Evolutionary conservation across 2,329 filamentous ascomycete species (phyloP).

Genomic region (Phaeoacremonium minimum): DNA sequence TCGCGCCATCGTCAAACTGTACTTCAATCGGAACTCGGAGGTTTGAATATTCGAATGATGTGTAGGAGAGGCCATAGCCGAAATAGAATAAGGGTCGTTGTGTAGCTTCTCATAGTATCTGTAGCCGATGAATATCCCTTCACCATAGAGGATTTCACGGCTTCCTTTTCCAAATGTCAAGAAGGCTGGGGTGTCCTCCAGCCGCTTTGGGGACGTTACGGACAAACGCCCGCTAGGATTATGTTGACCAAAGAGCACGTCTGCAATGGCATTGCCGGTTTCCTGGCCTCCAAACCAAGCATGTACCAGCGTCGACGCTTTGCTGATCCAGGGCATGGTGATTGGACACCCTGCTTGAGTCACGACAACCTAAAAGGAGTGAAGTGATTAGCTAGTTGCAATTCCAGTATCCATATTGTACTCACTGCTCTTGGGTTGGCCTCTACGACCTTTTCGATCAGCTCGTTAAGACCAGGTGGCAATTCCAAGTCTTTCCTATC

Average conservation of each 20-base stretch:
- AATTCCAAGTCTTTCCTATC: slow-evolving; percentile 16
- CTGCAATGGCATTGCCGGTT: slow-evolving; percentile 59
- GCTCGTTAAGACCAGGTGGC: slow-evolving; percentile 14
- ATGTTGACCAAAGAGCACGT: slow-evolving; percentile 56
- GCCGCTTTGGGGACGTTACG: slow-evolving; percentile 51
- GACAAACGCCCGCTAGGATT: slow-evolving; percentile 60
- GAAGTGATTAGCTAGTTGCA: too few species aligned
- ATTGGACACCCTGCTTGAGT: slow-evolving; percentile 58
- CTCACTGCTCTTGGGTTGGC: slow-evolving; percentile 48
- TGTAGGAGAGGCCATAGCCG: too few species aligned
- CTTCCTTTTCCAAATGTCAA: too few species aligned
- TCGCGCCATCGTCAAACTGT: too few species aligned
- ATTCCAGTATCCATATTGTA: too few species aligned
- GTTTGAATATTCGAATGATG: too few species aligned
- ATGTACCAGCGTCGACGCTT: slow-evolving; percentile 26
- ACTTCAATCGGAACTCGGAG: too few species aligned
- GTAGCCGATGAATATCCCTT: too few species aligned
- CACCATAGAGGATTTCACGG: too few species aligned
- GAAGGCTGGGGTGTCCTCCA: too few species aligned
- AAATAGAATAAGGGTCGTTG: too few species aligned
- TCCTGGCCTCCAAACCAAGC: slow-evolving; percentile 60
- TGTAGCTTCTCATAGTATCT: too few species aligned
- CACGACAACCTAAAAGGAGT: slow-evolving; percentile 38
- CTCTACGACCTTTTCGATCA: slow-evolving; percentile 46
- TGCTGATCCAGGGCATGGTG: slow-evolving; percentile 44